Evolutionary conservation across 1,284 basidiomycete genomes (phyloP).

Genomic region (Earliella scabrosa): DNA sequence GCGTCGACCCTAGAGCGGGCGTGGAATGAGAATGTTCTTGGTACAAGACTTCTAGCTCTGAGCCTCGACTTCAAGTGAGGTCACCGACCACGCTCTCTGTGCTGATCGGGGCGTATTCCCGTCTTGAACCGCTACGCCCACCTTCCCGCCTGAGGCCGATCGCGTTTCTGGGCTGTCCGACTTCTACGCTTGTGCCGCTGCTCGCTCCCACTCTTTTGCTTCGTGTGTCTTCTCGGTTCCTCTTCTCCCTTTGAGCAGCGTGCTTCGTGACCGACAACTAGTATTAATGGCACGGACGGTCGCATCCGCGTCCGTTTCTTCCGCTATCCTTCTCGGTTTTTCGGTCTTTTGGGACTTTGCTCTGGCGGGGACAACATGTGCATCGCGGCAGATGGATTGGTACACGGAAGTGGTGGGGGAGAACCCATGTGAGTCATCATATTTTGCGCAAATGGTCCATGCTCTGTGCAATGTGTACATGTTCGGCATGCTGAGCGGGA

Average conservation of each 20-base stretch:
- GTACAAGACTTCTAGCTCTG: too few relatives aligned
- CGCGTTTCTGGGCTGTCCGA: neutral
- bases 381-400: slow-evolving; percentile 12
- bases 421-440: slow-evolving; percentile 12
- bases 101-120: too few relatives aligned
- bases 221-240: neutral
- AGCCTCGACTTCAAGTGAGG: too few relatives aligned
- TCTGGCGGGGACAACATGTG: slow-evolving; percentile 5
- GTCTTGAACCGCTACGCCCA: too few relatives aligned
- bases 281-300: neutral
- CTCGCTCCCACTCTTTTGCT: neutral
- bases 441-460: neutral
- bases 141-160: too few relatives aligned
- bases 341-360: neutral
- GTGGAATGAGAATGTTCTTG: too few relatives aligned
- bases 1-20: too few relatives aligned
- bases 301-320: neutral
- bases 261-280: neutral
- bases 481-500: neutral
- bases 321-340: neutral
- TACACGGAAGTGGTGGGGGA: slow-evolving; percentile 17
- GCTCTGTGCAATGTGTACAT: neutral
- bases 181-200: neutral
- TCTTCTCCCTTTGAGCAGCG: neutral
- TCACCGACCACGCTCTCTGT: too few relatives aligned